phyloP scores from a whole-genome alignment of 164 flowering plant genomes.

The Magnolia kwangsiensis region DNA sequence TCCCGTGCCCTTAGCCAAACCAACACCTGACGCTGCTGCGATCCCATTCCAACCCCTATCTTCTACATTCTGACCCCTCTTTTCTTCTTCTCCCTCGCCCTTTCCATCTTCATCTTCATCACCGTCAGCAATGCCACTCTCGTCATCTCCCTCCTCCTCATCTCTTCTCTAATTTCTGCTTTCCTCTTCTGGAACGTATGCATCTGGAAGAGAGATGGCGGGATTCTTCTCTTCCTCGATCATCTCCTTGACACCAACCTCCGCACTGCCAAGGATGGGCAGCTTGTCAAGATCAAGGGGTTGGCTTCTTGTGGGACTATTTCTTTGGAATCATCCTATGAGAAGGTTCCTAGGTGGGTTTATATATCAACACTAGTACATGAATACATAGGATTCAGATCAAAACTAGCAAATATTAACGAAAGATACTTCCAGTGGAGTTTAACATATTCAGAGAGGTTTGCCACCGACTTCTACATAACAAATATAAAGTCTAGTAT shows the following conservation, averaged over 20 bases:
- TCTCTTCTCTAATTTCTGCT: constrained; percentile 34
- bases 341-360: constrained; percentile 47
- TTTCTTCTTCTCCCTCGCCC: constrained; percentile 30
- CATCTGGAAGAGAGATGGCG: constrained; percentile 19
- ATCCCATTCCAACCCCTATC: constrained; percentile 35
- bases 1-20: constrained; percentile 19
- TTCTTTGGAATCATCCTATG: constrained; percentile 65
- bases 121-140: constrained; percentile 50
- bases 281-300: constrained; percentile 71
- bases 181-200: constrained; percentile 44
- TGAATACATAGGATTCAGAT: constrained; percentile 37
- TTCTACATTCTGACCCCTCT: constrained; percentile 33
- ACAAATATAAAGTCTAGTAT: constrained; percentile 57
- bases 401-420: constrained; percentile 20
- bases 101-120: constrained; percentile 46
- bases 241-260: constrained; percentile 56
- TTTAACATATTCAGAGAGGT: constrained; percentile 53
- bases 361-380: constrained; percentile 58
- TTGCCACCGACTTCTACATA: constrained; percentile 58
- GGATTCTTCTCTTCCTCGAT: constrained; percentile 35
- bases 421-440: constrained; percentile 42
- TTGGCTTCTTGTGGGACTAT: constrained; percentile 55
- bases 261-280: constrained; percentile 44
- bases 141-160: constrained; percentile 44
- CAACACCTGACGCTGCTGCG: constrained; percentile 10